Percentiles rank a stretch among this genome's conserved stretches.
phyloP scores from a whole-genome alignment of 164 flowering plant species.

The Paratinospora sagittata region DNA sequence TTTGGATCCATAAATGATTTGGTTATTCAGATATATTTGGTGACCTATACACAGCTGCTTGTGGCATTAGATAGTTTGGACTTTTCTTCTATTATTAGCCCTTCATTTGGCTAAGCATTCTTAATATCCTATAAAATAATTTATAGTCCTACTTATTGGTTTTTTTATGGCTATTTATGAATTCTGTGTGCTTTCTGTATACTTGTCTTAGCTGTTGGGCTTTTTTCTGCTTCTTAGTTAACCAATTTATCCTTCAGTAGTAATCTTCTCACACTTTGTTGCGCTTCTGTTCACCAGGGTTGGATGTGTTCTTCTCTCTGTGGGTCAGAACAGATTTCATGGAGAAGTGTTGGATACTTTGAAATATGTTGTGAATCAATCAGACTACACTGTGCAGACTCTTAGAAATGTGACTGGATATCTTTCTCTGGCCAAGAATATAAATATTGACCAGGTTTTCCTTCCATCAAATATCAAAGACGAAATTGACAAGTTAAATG shows the following conservation, averaged over 20 bases:
- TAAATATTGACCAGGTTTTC: slow-evolving; percentile 66
- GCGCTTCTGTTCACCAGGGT: slow-evolving; percentile 35
- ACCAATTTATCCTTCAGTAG: background rate
- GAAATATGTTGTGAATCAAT: slow-evolving; percentile 78
- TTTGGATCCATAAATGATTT: background rate
- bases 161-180: too few species aligned
- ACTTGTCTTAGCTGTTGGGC: background rate
- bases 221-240: background rate
- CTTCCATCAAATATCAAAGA: slow-evolving; percentile 60
- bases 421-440: slow-evolving; percentile 66
- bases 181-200: background rate
- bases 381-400: slow-evolving; percentile 78
- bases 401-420: slow-evolving; percentile 78
- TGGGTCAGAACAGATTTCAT: slow-evolving; percentile 82
- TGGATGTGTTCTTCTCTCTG: slow-evolving; percentile 84
- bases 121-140: background rate
- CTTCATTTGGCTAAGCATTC: background rate
- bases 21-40: too few species aligned
- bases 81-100: background rate
- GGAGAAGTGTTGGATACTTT: slow-evolving; percentile 56
- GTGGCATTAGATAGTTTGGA: too few species aligned
- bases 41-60: too few species aligned
- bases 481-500: slow-evolving; percentile 73
- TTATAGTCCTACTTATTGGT: background rate
- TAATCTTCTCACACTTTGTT: background rate